These are phyloP conservation scores for Diaporthe humulicola DNA, from an alignment of 2,329 filamentous ascomycete species.

Conservation along the genomic window DNA sequence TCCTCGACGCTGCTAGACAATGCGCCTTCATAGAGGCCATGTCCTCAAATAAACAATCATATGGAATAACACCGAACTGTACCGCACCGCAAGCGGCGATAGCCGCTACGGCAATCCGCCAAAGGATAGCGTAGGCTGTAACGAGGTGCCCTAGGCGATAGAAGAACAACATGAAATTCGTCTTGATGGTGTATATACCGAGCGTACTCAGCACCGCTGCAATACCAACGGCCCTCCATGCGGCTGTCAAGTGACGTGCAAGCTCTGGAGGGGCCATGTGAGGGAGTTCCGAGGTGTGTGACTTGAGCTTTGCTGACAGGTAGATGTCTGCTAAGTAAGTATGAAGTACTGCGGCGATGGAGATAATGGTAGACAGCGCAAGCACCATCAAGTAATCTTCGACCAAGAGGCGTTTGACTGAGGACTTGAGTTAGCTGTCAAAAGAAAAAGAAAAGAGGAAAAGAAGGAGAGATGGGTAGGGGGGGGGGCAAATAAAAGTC, in stretches of 20 bases:
- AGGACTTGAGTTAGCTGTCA: background rate
- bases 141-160: slow-evolving; percentile 31
- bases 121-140: slow-evolving; percentile 34
- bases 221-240: background rate
- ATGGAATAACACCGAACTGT: slow-evolving; percentile 33
- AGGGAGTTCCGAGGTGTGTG: background rate
- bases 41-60: slow-evolving; percentile 37
- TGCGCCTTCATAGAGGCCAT: slow-evolving; percentile 25
- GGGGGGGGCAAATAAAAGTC: too few relatives aligned
- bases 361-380: background rate
- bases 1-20: slow-evolving; percentile 5
- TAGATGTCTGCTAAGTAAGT: slow-evolving; percentile 7
- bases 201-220: background rate
- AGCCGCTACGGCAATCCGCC: slow-evolving; percentile 37
- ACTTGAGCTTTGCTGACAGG: background rate
- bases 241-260: background rate
- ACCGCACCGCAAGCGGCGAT: slow-evolving; percentile 29
- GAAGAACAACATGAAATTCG: slow-evolving; percentile 37
- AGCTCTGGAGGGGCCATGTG: background rate
- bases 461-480: too few relatives aligned
- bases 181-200: slow-evolving; percentile 35
- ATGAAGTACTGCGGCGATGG: background rate
- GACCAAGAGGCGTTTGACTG: background rate
- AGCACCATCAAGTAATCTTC: slow-evolving; percentile 28
- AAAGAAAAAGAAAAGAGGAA: background rate